A percentile compares a stretch with the other conserved stretches of the same genome.
These are phyloP conservation scores for Podospora appendiculata DNA, from an alignment of 495 filamentous ascomycete genomes.

Conservation along the genomic window DNA sequence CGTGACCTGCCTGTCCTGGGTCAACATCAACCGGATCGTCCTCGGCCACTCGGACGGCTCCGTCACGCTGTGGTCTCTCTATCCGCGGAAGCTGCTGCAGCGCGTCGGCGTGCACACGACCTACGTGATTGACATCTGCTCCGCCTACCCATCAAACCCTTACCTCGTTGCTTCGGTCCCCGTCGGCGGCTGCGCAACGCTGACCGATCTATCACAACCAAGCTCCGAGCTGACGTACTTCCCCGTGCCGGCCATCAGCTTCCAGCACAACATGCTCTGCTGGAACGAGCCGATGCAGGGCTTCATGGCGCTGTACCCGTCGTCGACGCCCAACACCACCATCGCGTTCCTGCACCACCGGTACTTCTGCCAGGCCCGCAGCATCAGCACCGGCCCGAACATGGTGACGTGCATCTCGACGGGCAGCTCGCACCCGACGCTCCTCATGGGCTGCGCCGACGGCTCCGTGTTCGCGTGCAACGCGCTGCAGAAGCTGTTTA, in stretches of 20 bases:
- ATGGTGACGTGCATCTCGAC: constrained; percentile 34
- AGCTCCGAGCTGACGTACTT: constrained; percentile 39
- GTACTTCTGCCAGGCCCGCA: constrained; percentile 37
- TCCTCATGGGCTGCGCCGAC: constrained; percentile 36
- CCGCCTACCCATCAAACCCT: constrained; percentile 38
- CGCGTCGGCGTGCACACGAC: constrained; percentile 35
- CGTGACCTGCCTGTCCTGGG: constrained; percentile 41
- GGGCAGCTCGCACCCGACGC: constrained; percentile 34
- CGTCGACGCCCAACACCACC: constrained; percentile 37
- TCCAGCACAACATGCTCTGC: constrained; percentile 37
- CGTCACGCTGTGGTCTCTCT: constrained; percentile 40
- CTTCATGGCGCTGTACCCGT: constrained; percentile 37
- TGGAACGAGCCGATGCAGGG: constrained; percentile 40
- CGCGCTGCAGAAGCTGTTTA: constrained; percentile 37
- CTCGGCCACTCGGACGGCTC: constrained; percentile 42
- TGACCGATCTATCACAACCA: constrained; percentile 38
- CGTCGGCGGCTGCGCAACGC: constrained; percentile 34
- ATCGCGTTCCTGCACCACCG: constrained; percentile 37
- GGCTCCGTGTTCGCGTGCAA: constrained; percentile 39
- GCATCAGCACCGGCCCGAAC: constrained; percentile 36
- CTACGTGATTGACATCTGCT: constrained; percentile 39
- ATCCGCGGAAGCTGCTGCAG: constrained; percentile 28
- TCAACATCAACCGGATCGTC: constrained; percentile 38
- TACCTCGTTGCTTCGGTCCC: constrained; percentile 37
- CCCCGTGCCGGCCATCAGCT: constrained; percentile 33